phyloP scores from a whole-genome alignment of 1,139 yeast species.

The Yamadazyma diospyri region DNA sequence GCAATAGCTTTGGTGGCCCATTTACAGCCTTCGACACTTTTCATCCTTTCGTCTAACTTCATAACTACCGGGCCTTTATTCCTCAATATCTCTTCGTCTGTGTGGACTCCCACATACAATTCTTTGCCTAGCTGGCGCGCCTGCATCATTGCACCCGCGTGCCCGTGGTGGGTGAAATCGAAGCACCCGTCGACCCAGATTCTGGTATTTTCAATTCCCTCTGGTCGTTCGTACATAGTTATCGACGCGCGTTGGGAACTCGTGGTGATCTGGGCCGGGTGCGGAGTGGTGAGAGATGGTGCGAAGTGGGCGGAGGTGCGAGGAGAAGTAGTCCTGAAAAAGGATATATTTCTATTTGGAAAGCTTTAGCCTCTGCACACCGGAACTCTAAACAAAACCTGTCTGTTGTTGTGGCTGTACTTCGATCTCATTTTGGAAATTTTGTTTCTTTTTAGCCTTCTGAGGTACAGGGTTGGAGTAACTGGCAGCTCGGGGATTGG shows the following conservation, averaged over 20 bases:
- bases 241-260: too few relatives aligned
- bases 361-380: too few relatives aligned
- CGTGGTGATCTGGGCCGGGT: too few relatives aligned
- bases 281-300: too few relatives aligned
- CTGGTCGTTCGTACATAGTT: conserved; percentile 41
- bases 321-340: too few relatives aligned
- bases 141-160: conserved; percentile 94
- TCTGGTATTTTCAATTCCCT: conserved; percentile 39
- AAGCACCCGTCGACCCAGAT: conserved; percentile 98
- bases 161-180: conserved; percentile 97
- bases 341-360: too few relatives aligned
- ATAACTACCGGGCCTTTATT: conserved; percentile 96
- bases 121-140: conserved; percentile 78
- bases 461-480: conserved; percentile 11
- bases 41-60: conserved; percentile 72
- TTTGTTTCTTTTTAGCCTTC: not conserved
- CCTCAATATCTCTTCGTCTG: conserved; percentile 75
- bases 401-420: conserved; percentile 27
- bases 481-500: conserved; percentile 4
- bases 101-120: conserved; percentile 83
- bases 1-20: conserved; percentile 79
- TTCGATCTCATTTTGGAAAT: conserved; percentile 12
- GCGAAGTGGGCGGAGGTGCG: too few relatives aligned
- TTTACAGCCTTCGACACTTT: conserved; percentile 84
- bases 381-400: conserved; percentile 26